Percentiles rank a stretch among this genome's conserved stretches.
phyloP scores from a whole-genome alignment of 164 flowering plant genomes.

The Amborella trichopoda region DNA sequence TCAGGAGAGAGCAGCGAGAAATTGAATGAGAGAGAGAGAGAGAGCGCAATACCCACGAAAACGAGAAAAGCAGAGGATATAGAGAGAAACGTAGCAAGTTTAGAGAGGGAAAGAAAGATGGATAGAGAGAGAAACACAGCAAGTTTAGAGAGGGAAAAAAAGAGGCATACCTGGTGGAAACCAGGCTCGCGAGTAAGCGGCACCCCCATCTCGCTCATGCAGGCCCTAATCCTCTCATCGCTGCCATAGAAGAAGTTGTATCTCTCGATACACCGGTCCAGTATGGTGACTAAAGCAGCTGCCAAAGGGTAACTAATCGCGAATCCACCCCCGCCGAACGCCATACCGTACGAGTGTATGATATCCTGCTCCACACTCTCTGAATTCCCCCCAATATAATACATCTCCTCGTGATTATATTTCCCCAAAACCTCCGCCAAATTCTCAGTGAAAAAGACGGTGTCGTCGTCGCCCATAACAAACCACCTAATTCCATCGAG shows the following conservation, averaged over 20 bases:
- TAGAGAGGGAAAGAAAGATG: neutral
- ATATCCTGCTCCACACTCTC: slow-evolving; percentile 81
- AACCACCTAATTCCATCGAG: slow-evolving; percentile 64
- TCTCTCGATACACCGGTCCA: slow-evolving; percentile 58
- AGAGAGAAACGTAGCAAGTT: no score
- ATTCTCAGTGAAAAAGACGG: slow-evolving; percentile 71
- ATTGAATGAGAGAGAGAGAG: no score
- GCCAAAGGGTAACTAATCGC: slow-evolving; percentile 69
- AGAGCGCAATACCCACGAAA: no score
- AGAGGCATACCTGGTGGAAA: slow-evolving; percentile 58
- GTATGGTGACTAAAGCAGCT: slow-evolving; percentile 17
- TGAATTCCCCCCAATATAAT: slow-evolving; percentile 62
- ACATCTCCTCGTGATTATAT: slow-evolving; percentile 59
- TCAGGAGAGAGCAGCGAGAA: no score
- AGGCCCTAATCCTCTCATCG: slow-evolving; percentile 54
- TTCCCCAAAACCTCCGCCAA: slow-evolving; percentile 38
- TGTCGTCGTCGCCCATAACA: slow-evolving; percentile 94
- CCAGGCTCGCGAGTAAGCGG: slow-evolving; percentile 58
- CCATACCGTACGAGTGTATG: slow-evolving; percentile 62
- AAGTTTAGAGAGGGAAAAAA: neutral
- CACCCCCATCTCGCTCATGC: slow-evolving; percentile 60
- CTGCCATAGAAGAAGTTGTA: slow-evolving; percentile 63
- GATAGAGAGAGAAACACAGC: neutral
- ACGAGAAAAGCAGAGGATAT: no score
- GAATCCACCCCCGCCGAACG: slow-evolving; percentile 89